Evolutionary conservation across 139 green algal genomes (phyloP).

Genomic region (Axilococcus clingmanii): DNA sequence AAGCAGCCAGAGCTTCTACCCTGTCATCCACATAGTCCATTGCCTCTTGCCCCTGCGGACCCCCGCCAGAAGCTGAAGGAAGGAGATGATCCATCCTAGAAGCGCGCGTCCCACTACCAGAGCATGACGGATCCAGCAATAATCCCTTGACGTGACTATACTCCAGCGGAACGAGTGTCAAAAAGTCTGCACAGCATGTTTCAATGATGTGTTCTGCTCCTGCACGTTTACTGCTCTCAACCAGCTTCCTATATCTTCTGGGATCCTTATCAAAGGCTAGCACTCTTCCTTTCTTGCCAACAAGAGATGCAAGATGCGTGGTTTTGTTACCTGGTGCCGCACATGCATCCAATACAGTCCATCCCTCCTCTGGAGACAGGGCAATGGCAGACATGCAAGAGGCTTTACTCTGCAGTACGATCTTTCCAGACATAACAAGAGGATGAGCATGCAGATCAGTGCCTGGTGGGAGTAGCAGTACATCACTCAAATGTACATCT

Average conservation of each 20-base stretch:
- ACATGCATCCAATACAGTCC: constrained; percentile 84
- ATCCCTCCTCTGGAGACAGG: constrained; percentile 60
- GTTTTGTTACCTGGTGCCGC: constrained; percentile 98
- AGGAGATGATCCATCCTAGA: constrained; percentile 75
- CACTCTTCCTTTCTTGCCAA: constrained; percentile 40
- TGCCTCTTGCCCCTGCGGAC: not conserved
- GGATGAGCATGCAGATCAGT: constrained; percentile 82
- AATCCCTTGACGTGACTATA: constrained; percentile 43
- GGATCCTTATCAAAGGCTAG: constrained; percentile 79
- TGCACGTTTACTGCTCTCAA: constrained; percentile 37
- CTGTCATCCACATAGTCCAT: constrained; percentile 24
- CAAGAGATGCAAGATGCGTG: constrained; percentile 68
- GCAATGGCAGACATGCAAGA: constrained; percentile 83
- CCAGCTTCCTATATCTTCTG: constrained; percentile 54
- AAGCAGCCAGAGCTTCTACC: constrained; percentile 43
- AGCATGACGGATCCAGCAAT: constrained; percentile 88
- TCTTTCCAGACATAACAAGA: constrained; percentile 54
- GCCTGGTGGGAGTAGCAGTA: constrained; percentile 74
- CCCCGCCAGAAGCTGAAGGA: constrained; percentile 21
- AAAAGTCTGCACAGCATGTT: constrained; percentile 57
- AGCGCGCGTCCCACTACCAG: constrained; percentile 58
- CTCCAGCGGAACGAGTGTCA: constrained; percentile 45
- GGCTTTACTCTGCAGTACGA: constrained; percentile 75
- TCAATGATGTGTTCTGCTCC: constrained; percentile 42
- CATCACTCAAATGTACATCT: constrained; percentile 61